A percentile compares a stretch with the other conserved stretches of the same genome.
phyloP scores from a whole-genome alignment of 371 early-diverging fungal genomes.

The Mortierella sp. region DNA sequence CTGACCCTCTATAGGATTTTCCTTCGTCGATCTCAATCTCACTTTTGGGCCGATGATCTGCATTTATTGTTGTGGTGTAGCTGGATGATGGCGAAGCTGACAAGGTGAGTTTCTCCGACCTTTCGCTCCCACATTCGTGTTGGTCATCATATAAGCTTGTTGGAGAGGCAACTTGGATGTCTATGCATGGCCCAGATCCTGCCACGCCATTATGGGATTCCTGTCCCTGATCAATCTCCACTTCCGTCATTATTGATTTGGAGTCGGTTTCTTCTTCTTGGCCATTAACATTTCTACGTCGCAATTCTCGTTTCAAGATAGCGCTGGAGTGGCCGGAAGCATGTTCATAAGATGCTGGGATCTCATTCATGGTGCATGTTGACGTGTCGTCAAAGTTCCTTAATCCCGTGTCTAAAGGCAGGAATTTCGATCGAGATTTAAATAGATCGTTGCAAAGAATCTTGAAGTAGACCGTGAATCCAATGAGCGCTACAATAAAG shows the following conservation, averaged over 20 bases:
- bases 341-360: neutral
- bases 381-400: conserved; percentile 18
- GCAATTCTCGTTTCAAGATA: conserved; percentile 14
- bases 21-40: neutral
- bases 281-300: conserved; percentile 5
- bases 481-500: conserved; percentile 63
- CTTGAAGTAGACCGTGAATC: conserved; percentile 69
- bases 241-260: neutral
- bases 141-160: neutral
- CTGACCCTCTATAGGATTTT: neutral
- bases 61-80: neutral
- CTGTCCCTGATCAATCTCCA: neutral
- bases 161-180: neutral
- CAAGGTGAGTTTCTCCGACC: neutral
- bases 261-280: neutral
- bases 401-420: conserved; percentile 57
- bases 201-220: neutral
- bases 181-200: neutral
- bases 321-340: conserved; percentile 8
- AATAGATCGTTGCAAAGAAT: conserved; percentile 69
- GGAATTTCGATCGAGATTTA: conserved; percentile 65
- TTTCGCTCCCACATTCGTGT: neutral
- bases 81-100: neutral
- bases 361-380: conserved; percentile 33
- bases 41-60: neutral